Percentiles rank a stretch among this genome's conserved stretches.
Conservation (phyloP, 2,329 filamentous ascomycete species). For the Thielaviopsis musarum region DNA sequence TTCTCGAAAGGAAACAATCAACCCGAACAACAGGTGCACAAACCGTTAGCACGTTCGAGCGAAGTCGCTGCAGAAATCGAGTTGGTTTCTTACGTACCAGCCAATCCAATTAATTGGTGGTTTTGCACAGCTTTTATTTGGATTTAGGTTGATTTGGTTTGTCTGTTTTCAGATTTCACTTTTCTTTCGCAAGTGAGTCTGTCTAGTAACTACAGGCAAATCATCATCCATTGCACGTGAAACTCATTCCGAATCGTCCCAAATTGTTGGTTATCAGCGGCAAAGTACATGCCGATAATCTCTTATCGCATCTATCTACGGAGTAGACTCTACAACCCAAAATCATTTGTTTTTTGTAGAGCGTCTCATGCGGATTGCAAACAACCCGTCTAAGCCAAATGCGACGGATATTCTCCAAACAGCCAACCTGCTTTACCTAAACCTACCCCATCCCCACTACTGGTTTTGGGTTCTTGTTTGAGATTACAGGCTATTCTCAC, state of each 20-base stretch:
- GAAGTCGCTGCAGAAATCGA: background rate
- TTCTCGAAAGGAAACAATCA: no score
- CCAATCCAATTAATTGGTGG: no score
- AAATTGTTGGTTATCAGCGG: no score
- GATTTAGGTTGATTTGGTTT: no score
- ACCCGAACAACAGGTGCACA: background rate
- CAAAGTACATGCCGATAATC: background rate
- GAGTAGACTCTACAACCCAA: background rate
- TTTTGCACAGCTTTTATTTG: background rate
- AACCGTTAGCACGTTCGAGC: background rate
- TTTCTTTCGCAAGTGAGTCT: background rate
- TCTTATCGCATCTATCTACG: background rate
- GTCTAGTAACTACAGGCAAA: background rate
- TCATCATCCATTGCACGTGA: no score
- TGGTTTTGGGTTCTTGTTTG: background rate
- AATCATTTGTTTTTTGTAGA: no score
- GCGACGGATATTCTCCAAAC: background rate
- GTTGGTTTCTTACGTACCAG: no score
- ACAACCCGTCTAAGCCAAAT: background rate
- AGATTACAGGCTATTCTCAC: background rate
- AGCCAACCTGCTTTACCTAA: background rate
- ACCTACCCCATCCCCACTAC: background rate
- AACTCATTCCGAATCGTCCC: no score
- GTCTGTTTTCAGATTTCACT: background rate
- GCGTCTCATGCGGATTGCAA: background rate